Evolutionary conservation across 139 green algal species (phyloP).

Genomic region (Gonium pectorale): DNA sequence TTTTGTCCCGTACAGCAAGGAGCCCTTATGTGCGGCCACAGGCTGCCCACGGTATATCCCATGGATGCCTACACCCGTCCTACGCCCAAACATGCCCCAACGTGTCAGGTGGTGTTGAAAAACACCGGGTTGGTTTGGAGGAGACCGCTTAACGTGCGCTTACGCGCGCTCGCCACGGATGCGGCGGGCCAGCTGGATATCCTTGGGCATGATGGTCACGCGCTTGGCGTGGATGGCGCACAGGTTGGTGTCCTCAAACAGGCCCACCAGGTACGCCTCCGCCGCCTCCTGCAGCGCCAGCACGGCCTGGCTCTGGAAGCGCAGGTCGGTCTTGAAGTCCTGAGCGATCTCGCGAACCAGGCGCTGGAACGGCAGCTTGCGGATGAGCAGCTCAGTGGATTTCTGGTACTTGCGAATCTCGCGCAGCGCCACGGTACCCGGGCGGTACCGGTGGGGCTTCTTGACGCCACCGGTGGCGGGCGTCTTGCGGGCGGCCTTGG

Average conservation of each 20-base stretch:
- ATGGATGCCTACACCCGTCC: no score
- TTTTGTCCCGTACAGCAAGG: no score
- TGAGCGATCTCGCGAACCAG: slow-evolving; percentile 98
- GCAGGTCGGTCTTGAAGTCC: slow-evolving; percentile 99
- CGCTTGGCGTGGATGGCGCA: slow-evolving; percentile 93
- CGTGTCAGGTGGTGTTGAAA: no score
- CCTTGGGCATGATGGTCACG: slow-evolving; percentile 97
- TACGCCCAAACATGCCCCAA: no score
- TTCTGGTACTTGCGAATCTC: slow-evolving; percentile 98
- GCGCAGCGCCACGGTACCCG: no score
- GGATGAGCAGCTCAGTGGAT: slow-evolving; percentile 95
- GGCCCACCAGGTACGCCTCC: slow-evolving; percentile 98
- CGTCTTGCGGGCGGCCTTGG: slow-evolving; percentile 86
- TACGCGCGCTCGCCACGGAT: slow-evolving; percentile 91
- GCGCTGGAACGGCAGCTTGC: slow-evolving; percentile 97
- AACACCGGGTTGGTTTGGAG: no score
- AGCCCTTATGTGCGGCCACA: no score
- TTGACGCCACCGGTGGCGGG: slow-evolving; percentile 79
- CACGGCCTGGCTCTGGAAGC: slow-evolving; percentile 96
- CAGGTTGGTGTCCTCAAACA: slow-evolving; percentile 97
- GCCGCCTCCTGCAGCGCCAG: slow-evolving; percentile 97
- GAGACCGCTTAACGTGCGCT: no score
- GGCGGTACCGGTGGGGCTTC: slow-evolving; percentile 93
- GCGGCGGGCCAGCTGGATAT: slow-evolving; percentile 95
- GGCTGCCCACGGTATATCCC: no score